phyloP scores from a whole-genome alignment of 306 rosid species.

The Arachis hypogaea region DNA sequence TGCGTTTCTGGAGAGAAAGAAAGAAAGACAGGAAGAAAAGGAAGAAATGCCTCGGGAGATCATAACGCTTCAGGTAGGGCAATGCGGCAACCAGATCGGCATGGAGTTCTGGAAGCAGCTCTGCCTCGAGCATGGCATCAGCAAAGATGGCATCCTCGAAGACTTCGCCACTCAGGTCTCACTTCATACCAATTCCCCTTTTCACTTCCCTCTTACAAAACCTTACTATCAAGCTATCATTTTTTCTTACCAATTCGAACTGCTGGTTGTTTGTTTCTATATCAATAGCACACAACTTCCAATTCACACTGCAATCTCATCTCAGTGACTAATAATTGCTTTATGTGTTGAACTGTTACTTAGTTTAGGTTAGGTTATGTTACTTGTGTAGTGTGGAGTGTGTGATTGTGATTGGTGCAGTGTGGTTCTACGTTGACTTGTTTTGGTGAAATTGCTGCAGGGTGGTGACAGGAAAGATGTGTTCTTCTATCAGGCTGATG shows the following conservation, averaged over 20 bases:
- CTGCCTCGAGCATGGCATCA: constrained; percentile 97
- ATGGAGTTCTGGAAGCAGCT: constrained; percentile 99
- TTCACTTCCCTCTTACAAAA: neutral
- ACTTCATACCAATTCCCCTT: neutral
- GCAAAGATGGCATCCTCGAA: constrained; percentile 96
- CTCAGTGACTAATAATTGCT: neutral
- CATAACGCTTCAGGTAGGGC: constrained; percentile 96
- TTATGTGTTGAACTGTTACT: neutral
- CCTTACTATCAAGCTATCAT: no score
- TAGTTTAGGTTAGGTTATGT: neutral
- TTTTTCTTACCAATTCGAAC: no score
- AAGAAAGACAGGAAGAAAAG: constrained; percentile 5
- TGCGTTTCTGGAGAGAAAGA: neutral
- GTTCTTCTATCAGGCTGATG: constrained; percentile 98
- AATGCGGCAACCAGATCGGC: constrained; percentile 99
- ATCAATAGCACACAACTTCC: no score
- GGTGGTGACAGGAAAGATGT: constrained; percentile 98
- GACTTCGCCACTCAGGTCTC: constrained; percentile 96
- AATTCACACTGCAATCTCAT: neutral
- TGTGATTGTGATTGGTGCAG: neutral
- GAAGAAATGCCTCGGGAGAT: constrained; percentile 88
- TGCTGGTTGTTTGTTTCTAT: no score
- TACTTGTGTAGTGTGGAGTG: neutral
- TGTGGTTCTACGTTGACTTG: constrained; percentile 26
- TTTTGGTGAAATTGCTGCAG: constrained; percentile 51